Evolutionary conservation across 2,329 filamentous ascomycete species (phyloP).

Genomic region (Ophiostoma populinum): DNA sequence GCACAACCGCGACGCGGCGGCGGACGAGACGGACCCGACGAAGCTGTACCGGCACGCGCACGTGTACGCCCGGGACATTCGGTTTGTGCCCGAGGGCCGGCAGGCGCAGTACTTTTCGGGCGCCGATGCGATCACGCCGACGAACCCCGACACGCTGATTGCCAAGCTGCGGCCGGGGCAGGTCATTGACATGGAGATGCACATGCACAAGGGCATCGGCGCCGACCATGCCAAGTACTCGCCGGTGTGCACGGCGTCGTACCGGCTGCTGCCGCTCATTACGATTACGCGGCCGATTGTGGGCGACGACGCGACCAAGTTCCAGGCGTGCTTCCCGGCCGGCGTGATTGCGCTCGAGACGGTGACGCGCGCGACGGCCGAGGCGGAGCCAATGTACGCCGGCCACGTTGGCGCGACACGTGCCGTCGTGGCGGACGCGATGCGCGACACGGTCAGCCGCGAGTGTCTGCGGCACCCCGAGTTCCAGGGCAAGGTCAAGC

Average conservation of each 20-base stretch:
- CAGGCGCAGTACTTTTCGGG: constrained; percentile 54
- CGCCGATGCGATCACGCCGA: constrained; percentile 50
- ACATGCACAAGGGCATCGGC: constrained; percentile 89
- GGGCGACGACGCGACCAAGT: constrained; percentile 75
- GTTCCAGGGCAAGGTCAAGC: constrained; percentile 88
- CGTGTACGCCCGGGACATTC: constrained; percentile 62
- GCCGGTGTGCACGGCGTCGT: constrained; percentile 85
- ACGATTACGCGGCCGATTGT: constrained; percentile 69
- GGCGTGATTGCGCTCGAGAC: constrained; percentile 73
- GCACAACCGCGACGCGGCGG: constrained; percentile 54
- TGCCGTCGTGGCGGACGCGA: constrained; percentile 72
- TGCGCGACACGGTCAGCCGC: constrained; percentile 88
- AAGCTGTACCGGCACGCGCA: constrained; percentile 77
- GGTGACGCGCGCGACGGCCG: constrained; percentile 50
- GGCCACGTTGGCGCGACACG: constrained; percentile 65
- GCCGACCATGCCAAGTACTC: constrained; percentile 95
- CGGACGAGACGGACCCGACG: constrained; percentile 60
- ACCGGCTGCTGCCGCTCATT: constrained; percentile 80
- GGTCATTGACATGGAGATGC: constrained; percentile 69
- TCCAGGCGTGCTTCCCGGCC: constrained; percentile 70
- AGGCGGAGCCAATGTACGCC: constrained; percentile 47
- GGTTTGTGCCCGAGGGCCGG: constrained; percentile 58
- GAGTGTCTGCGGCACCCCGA: constrained; percentile 84
- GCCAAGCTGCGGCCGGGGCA: constrained; percentile 88
- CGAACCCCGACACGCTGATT: constrained; percentile 84